These are phyloP conservation scores for Phytophthora sp. DNA, from an alignment of 352 stramenopile genomes.

Conservation along the genomic window DNA sequence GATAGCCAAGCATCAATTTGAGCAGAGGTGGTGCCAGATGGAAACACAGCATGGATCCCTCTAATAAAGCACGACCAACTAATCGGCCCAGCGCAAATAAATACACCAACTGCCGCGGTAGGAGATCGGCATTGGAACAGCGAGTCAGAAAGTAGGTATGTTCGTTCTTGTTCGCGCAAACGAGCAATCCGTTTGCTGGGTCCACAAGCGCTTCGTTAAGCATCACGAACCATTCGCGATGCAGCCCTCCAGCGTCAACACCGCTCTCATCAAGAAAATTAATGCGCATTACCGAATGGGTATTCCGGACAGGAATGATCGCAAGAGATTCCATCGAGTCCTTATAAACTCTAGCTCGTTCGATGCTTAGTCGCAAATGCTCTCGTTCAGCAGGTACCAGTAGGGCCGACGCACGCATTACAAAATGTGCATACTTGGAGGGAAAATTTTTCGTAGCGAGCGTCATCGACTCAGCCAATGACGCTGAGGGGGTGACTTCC, in stretches of 20 bases:
- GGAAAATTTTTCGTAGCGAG: conserved; percentile 31
- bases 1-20: conserved; percentile 94
- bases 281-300: conserved; percentile 44
- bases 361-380: conserved; percentile 30
- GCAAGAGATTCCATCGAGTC: conserved; percentile 43
- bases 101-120: conserved; percentile 36
- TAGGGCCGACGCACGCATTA: conserved; percentile 19
- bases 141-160: conserved; percentile 46
- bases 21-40: conserved; percentile 93
- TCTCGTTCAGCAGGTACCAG: conserved; percentile 27
- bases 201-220: conserved; percentile 44
- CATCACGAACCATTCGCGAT: conserved; percentile 77
- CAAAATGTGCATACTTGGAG: conserved; percentile 40
- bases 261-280: conserved; percentile 67
- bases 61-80: conserved; percentile 48
- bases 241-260: conserved; percentile 66
- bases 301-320: conserved; percentile 23
- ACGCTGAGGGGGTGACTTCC: neutral
- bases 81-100: conserved; percentile 41
- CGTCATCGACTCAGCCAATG: conserved; percentile 12
- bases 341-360: conserved; percentile 30
- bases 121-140: conserved; percentile 23
- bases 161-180: conserved; percentile 34
- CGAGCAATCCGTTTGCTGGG: conserved; percentile 27
- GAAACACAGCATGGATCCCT: conserved; percentile 89